Evolutionary conservation across 2,329 filamentous ascomycete species (phyloP), one percentile per base, ranked within the genome.

Genomic region (Pestalotiopsis sp.): DNA sequence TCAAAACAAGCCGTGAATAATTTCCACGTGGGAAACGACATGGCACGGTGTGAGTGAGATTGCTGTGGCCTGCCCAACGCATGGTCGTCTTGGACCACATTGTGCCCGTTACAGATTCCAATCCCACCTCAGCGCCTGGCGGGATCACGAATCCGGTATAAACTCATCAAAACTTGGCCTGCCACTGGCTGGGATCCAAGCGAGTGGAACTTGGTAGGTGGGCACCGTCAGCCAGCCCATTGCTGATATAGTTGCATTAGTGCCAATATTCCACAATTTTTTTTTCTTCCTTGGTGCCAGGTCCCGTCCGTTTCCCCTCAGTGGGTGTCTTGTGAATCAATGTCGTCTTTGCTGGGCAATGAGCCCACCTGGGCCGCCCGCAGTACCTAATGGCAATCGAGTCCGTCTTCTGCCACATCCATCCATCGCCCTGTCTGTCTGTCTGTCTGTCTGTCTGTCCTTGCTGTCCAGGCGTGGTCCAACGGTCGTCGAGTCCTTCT

Each of bases 231-330:
- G 56, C 65, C 56, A 66, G 65, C 65, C 65, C 65, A 66, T 59
- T 60, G 65, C 31, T 66, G 65, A 60, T 66, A 66, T 60, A 66
- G 65, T 59, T 66, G 65, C 65, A 66, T 66, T 66, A 66, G 65
- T 66, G 65, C 65, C 65, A 66, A 66, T 66, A 66, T 66, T 66
- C 65, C 65, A 59, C 65, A 66, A 9, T 58, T 66, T n/a, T 66
- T 57, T 27, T 62, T 62, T 59, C 23, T 36, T 27, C 27, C 27
- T 59, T 36, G 23, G 57, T 59, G 57, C 17, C 57, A 27, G 27
- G 57, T 36, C 27, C 27, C 57, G 27, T 36, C 23, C 57, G 27
- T 59, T 27, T 36, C 23, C 57, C 27, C 27, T 59, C 57, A 36
- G 57, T 59, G 57, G 57, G 57, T 59, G 27, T 27, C 57, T 25